Evolutionary conservation across 2,329 filamentous ascomycete genomes (phyloP).

Genomic region (Colletotrichum sp.): DNA sequence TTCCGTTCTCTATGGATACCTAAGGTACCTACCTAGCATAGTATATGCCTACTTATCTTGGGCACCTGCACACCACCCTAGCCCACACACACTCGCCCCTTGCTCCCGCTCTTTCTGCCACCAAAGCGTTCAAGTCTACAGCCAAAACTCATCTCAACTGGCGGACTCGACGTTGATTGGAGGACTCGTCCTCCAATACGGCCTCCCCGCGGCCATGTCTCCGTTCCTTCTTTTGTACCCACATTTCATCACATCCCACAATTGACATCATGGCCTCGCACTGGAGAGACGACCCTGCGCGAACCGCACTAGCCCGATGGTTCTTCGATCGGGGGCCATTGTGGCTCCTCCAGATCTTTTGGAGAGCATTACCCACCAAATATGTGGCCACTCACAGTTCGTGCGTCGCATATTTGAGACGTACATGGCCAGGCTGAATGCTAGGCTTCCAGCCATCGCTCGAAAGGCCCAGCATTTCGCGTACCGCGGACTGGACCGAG

Average conservation of each 20-base stretch:
- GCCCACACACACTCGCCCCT: not conserved
- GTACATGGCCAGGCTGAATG: not conserved
- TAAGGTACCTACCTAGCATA: not conserved
- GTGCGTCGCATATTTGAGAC: not conserved
- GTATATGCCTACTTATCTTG: not conserved
- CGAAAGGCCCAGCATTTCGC: not conserved
- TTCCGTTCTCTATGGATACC: not conserved
- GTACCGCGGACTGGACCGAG: not conserved
- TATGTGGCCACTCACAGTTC: not conserved
- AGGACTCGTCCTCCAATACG: not conserved
- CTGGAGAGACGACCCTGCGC: not conserved
- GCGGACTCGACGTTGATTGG: not conserved
- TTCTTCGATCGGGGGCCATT: slow-evolving; percentile 12
- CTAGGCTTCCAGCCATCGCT: not conserved
- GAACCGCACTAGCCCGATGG: slow-evolving; percentile 3
- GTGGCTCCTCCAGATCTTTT: not conserved
- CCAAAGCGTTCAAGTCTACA: not conserved
- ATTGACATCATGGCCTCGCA: not conserved
- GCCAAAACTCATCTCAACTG: not conserved
- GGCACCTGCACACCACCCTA: no score
- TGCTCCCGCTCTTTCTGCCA: slow-evolving; percentile 15
- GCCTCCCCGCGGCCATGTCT: not conserved
- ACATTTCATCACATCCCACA: not conserved
- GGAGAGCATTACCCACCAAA: not conserved
- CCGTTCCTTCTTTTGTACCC: not conserved